phyloP scores from a whole-genome alignment of 2,329 filamentous ascomycete species.

The Geoglossum cookeanum region DNA sequence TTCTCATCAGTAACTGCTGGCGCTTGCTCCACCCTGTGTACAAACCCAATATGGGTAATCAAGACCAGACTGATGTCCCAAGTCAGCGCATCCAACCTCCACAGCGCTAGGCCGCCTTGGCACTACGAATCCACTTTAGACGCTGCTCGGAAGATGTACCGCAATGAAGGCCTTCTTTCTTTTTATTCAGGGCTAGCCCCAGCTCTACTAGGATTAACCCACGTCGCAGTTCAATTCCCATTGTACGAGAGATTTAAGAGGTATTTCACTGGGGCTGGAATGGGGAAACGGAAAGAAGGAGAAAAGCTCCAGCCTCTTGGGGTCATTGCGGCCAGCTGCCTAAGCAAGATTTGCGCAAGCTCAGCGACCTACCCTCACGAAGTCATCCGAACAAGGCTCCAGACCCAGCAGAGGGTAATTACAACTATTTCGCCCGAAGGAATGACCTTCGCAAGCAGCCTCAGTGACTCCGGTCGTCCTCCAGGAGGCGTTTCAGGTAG shows the following conservation, averaged over 20 bases:
- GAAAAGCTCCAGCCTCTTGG: slow-evolving; percentile 40
- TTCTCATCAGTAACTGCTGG: slow-evolving; percentile 84
- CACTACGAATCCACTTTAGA: slow-evolving; percentile 81
- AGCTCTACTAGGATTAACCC: slow-evolving; percentile 74
- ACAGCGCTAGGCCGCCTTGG: slow-evolving; percentile 51
- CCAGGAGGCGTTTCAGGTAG: slow-evolving; percentile 25
- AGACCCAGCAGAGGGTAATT: slow-evolving; percentile 68
- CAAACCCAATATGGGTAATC: slow-evolving; percentile 98
- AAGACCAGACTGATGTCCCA: slow-evolving; percentile 98
- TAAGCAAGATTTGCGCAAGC: slow-evolving; percentile 88
- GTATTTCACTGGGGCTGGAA: slow-evolving; percentile 72
- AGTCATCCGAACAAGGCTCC: slow-evolving; percentile 78
- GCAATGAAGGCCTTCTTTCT: slow-evolving; percentile 64
- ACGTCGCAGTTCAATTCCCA: slow-evolving; percentile 94
- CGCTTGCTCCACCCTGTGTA: slow-evolving; percentile 79
- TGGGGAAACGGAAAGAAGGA: slow-evolving; percentile 38
- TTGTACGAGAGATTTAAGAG: slow-evolving; percentile 88
- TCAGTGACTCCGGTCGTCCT: slow-evolving; percentile 26
- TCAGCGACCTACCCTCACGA: slow-evolving; percentile 95
- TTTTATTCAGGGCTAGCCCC: slow-evolving; percentile 94
- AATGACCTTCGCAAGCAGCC: slow-evolving; percentile 26
- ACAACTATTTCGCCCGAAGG: slow-evolving; percentile 28
- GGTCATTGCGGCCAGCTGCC: slow-evolving; percentile 69
- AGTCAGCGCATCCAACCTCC: slow-evolving; percentile 37
- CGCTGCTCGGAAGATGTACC: slow-evolving; percentile 91